Percentiles rank a stretch among this genome's conserved stretches.
Conservation (phyloP, 2,329 filamentous ascomycete species). For the Emmonsiellopsis sp. region DNA sequence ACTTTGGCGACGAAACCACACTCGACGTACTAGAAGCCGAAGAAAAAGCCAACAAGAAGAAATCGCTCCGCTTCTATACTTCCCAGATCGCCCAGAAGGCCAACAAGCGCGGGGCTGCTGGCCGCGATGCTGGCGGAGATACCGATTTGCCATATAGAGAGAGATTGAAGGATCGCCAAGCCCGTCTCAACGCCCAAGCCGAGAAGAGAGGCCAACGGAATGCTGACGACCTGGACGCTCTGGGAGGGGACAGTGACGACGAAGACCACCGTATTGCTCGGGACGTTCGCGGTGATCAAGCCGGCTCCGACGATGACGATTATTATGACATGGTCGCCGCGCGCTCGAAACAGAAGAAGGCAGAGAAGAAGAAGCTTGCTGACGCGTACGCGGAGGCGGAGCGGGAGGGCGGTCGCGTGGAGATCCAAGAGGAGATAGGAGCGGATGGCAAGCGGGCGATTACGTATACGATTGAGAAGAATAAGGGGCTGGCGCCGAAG, state of each 20-base stretch:
- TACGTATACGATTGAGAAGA: constrained; percentile 90
- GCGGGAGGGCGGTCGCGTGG: constrained; percentile 51
- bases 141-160: constrained; percentile 70
- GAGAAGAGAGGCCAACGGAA: constrained; percentile 67
- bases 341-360: constrained; percentile 48
- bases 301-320: constrained; percentile 37
- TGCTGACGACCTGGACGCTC: constrained; percentile 53
- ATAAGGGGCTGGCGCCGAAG: constrained; percentile 85
- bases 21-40: constrained; percentile 71
- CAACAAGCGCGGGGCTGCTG: constrained; percentile 61
- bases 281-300: constrained; percentile 31
- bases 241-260: constrained; percentile 62
- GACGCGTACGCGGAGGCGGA: constrained; percentile 48
- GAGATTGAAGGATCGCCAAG: constrained; percentile 74
- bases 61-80: constrained; percentile 93
- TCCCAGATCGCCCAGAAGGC: constrained; percentile 94
- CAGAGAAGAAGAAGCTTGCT: constrained; percentile 62
- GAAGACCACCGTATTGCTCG: constrained; percentile 50
- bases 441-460: constrained; percentile 87
- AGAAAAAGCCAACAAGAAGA: constrained; percentile 83
- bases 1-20: constrained; percentile 83
- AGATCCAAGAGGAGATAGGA: constrained; percentile 60
- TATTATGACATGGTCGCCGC: constrained; percentile 87
- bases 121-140: constrained; percentile 53
- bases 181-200: constrained; percentile 78